These are phyloP conservation scores for Tuber borchii DNA, from an alignment of 495 filamentous ascomycete genomes.

Conservation along the genomic window DNA sequence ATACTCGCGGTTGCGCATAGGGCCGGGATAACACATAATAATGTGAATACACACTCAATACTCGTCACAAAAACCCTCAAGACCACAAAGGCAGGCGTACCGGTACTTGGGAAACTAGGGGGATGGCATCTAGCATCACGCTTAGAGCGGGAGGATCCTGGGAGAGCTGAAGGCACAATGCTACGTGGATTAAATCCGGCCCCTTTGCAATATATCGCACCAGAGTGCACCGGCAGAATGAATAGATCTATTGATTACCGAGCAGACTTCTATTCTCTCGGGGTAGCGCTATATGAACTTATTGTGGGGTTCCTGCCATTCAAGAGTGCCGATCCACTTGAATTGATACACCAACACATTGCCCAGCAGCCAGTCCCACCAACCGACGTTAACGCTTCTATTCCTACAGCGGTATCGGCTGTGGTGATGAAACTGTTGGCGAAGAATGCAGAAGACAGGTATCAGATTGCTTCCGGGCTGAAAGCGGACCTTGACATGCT, in stretches of 20 bases:
- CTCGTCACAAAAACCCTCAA: conserved; percentile 27
- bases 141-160: conserved; percentile 38
- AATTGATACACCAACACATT: conserved; percentile 41
- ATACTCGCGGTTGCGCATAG: conserved; percentile 38
- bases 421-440: conserved; percentile 66
- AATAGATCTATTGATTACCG: conserved; percentile 42
- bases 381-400: conserved; percentile 41
- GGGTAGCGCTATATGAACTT: conserved; percentile 40
- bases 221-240: conserved; percentile 42
- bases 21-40: conserved; percentile 40
- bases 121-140: conserved; percentile 42
- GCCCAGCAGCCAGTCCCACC: conserved; percentile 40
- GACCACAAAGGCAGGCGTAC: not conserved
- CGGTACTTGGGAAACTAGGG: conserved; percentile 37
- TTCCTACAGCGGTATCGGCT: conserved; percentile 59
- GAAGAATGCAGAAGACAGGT: conserved; percentile 63
- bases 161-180: conserved; percentile 37
- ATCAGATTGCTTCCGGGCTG: conserved; percentile 63
- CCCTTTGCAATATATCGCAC: conserved; percentile 41
- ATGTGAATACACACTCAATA: conserved; percentile 39
- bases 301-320: conserved; percentile 41
- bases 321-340: conserved; percentile 37
- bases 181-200: conserved; percentile 40
- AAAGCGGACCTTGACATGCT: conserved; percentile 61
- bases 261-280: conserved; percentile 41